Evolutionary conservation across 2,329 filamentous ascomycete species (phyloP).

Genomic region (Elsinoe australis): DNA sequence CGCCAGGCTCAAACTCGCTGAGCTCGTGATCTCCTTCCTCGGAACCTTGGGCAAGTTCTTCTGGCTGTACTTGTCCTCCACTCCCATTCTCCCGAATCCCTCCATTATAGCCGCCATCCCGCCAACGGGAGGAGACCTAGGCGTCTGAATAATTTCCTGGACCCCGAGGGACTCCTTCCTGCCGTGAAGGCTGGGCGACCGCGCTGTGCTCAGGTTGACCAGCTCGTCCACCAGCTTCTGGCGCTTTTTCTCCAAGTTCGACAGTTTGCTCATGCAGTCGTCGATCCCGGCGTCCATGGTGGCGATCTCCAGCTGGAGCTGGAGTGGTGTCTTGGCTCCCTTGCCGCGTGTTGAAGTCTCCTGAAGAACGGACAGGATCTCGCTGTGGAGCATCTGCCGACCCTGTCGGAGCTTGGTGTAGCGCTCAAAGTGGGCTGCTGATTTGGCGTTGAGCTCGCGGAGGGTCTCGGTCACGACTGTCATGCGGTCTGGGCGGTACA

Average conservation of each 20-base stretch:
- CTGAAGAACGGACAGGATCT: conserved; percentile 11
- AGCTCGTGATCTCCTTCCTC: conserved; percentile 1
- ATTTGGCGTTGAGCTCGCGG: conserved; percentile 9
- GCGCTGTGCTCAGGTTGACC: not conserved
- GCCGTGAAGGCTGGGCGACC: conserved; percentile 2
- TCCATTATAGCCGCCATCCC: conserved; percentile 6
- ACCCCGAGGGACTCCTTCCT: conserved; percentile 15
- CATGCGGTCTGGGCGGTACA: conserved; percentile 1
- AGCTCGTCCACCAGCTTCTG: conserved; percentile 14
- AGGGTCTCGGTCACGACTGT: conserved; percentile 6
- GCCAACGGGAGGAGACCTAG: conserved; percentile 3
- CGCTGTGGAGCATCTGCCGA: conserved; percentile 16
- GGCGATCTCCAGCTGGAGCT: conserved; percentile 15
- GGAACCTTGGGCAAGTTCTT: conserved; percentile 12
- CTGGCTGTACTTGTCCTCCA: conserved; percentile 1
- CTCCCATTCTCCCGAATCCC: not conserved
- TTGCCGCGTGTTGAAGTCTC: not conserved
- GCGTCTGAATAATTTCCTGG: conserved; percentile 12
- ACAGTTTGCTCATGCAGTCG: conserved; percentile 14
- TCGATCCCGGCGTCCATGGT: conserved; percentile 16
- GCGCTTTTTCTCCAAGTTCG: conserved; percentile 13
- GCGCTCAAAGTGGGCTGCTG: conserved; percentile 10
- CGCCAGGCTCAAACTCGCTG: conserved; percentile 12
- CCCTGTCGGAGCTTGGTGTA: conserved; percentile 14
- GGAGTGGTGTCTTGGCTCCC: conserved; percentile 10